Evolutionary conservation across 441 rosid species (phyloP), one percentile per base, ranked within the genome.

Genomic region (Kokia cookei): DNA sequence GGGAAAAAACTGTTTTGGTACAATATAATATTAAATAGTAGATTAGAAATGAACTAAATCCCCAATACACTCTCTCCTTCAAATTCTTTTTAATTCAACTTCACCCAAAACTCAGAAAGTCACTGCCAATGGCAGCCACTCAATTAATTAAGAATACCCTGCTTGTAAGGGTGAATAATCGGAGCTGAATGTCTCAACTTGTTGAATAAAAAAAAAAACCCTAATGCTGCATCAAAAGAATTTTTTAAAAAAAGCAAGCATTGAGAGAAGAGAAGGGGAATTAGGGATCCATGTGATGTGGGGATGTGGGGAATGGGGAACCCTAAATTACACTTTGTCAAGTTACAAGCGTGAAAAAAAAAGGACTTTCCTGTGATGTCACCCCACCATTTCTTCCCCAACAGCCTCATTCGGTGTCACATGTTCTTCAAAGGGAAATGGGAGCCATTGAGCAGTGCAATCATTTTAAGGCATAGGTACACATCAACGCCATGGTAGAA

Each of bases 201-300:
- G 82, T 17, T 50, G 14, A 55, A 74, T 54, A 45, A 65, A 64
- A 5, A 64, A 40, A 12, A 10, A 19, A 19, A 19, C 22, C 19
- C 50, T 8, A 42, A 22, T 14, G 73, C 4, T 22, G 10, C 54
- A 65, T 14, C 4, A 15, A 80, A 70, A 62, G 45, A 51, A 67
- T 19, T 19, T 19, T 58, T 74, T 3, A 2, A 50, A 50, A 50
- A 13, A 50, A n/a, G 29, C 15, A 1, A 15, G 75, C 78, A 27
- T 82, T 17, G 82, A 68, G 65, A 77, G 82, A 50, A 72, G 79
- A 73, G 68, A 15, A 73, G 82, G 65, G 64, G 32, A 61, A 51
- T 51, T 61, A 15, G 22, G 77, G 84, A 81, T 71, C 82, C 43
- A 64, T 63, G 64, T 79, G 77, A 54, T 58, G 59, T 60, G 80